These are phyloP conservation scores for Pneumocystis carinii DNA, from an alignment of 1,139 yeast species.

Conservation along the genomic window DNA sequence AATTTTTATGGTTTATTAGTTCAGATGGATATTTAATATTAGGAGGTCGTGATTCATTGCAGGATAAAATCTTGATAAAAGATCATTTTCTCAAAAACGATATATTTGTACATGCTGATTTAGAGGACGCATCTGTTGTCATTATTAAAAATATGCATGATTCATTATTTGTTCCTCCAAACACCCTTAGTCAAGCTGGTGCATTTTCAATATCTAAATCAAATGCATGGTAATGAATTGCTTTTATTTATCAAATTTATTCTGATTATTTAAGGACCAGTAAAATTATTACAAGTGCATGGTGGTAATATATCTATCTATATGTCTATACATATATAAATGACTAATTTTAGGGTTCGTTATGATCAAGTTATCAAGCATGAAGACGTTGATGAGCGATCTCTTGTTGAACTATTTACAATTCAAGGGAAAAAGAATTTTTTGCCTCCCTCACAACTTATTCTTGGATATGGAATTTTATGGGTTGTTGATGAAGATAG, in stretches of 20 bases:
- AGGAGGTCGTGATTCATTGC: slow-evolving; percentile 75
- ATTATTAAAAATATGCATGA: slow-evolving; percentile 52
- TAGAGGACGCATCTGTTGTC: slow-evolving; percentile 59
- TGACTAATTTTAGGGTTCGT: slow-evolving; percentile 17
- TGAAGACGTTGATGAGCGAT: slow-evolving; percentile 46
- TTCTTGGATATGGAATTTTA: slow-evolving; percentile 76
- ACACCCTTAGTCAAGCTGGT: slow-evolving; percentile 82
- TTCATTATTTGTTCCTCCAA: slow-evolving; percentile 52
- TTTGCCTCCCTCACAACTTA: slow-evolving; percentile 70
- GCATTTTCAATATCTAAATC: slow-evolving; percentile 67
- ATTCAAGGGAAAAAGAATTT: slow-evolving; percentile 42
- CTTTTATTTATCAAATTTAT: neutral
- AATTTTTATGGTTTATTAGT: slow-evolving; percentile 81
- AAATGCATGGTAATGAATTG: slow-evolving; percentile 69
- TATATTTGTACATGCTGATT: slow-evolving; percentile 57
- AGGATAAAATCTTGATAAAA: slow-evolving; percentile 68
- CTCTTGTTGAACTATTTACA: slow-evolving; percentile 50
- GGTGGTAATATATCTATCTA: slow-evolving; percentile 5
- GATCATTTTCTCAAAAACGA: slow-evolving; percentile 63
- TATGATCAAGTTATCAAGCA: slow-evolving; percentile 54
- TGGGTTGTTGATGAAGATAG: slow-evolving; percentile 55
- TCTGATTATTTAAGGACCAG: neutral
- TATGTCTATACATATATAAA: neutral
- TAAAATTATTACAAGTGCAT: slow-evolving; percentile 13
- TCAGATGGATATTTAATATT: slow-evolving; percentile 77